Evolutionary conservation across 257 asterid species (phyloP), one percentile per base, ranked within the genome.

Genomic region (Nicotiana undulata): DNA sequence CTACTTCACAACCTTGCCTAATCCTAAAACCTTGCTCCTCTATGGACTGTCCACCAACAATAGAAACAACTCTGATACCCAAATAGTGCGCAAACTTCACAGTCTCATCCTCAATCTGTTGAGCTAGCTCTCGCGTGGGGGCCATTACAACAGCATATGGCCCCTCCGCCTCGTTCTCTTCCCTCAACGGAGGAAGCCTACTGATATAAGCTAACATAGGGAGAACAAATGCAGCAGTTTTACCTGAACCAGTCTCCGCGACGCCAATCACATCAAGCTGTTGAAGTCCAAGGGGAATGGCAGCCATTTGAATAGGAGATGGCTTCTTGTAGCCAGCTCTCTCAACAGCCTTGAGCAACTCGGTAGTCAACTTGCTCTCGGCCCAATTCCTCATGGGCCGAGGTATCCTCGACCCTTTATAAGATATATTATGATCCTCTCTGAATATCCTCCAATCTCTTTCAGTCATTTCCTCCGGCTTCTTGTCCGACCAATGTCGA

Each of bases 351-450:
- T 76, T 85, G 20, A 87, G 86, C 88, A 89, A 80, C 81, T 89
- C 91, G 3, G 76, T 8, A 80, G 68, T 82, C 81, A 89, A 65
- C 80, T 80, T 86, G 86, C 92, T 87, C 85, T 89, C 92, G 0
- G 3, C 82, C 92, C 92, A 89, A 82, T 84, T 86, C 81, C 92
- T 87, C 92, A 87, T 89, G 51, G 90, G 92, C 24, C 91, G 86
- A 61, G 91, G 91, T 79, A 87, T 86, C 85, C 89, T 85, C 11
- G 89, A 87, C 66, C 92, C 92, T 87, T 89, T 88, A 85, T 89
- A 89, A 2, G 77, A 70, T 70, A 70, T 70, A 70, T 70, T 70
- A 29, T 70, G 80, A 76, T 85, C 86, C 59, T 85, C 88, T 79
- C 84, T 79, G 64, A 85, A 85, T 63, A 85, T 85, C 52, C 88